Percentiles rank a stretch among this genome's conserved stretches.
Evolutionary conservation across 306 rosid species (phyloP).

Genomic region (Vigna mungo): DNA sequence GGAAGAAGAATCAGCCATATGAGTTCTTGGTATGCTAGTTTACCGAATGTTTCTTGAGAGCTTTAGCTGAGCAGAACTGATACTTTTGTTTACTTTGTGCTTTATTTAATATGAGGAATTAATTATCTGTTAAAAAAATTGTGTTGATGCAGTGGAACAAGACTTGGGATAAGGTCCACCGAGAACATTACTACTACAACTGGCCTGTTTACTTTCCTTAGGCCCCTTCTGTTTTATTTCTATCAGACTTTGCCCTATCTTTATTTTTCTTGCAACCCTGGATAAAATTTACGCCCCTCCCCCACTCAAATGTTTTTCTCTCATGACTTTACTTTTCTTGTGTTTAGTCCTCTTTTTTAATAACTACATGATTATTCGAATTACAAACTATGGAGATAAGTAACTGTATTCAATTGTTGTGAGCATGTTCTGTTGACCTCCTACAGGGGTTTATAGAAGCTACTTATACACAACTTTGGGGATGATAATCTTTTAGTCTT

Average conservation of each 20-base stretch:
- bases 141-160: constrained; percentile 85
- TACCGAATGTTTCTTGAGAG: constrained; percentile 8
- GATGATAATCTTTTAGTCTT: not conserved
- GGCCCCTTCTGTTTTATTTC: constrained; percentile 4
- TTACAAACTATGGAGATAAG: not conserved
- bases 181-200: constrained; percentile 75
- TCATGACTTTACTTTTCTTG: constrained; percentile 3
- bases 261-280: constrained; percentile 39
- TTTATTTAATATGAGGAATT: constrained; percentile 29
- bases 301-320: not conserved
- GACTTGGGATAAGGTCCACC: constrained; percentile 65
- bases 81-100: constrained; percentile 14
- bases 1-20: constrained; percentile 72
- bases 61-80: constrained; percentile 18
- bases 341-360: not conserved
- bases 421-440: not conserved
- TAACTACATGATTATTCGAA: not conserved
- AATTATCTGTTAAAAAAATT: constrained; percentile 9
- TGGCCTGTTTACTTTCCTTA: constrained; percentile 87
- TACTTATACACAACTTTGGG: not conserved
- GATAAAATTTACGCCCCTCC: not conserved
- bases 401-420: not conserved
- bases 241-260: constrained; percentile 30
- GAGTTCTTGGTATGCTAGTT: constrained; percentile 62
- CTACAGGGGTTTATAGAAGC: not conserved